These are phyloP conservation scores for Cymbidium sinense DNA, from an alignment of 106 monocot genomes.

Conservation along the genomic window DNA sequence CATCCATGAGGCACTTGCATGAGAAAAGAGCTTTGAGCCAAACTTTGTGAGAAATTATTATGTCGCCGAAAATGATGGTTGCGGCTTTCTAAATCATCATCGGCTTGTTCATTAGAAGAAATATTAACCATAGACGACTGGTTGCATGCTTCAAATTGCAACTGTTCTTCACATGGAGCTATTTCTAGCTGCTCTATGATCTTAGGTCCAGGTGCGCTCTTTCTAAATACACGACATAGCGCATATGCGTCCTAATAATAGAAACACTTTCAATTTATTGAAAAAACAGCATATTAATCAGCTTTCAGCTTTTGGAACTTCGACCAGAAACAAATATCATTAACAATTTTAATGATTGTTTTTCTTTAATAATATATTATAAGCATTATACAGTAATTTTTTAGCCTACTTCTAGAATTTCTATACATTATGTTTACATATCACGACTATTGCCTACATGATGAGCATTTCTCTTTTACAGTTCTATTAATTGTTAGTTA, in stretches of 20 bases:
- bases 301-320: too few species aligned
- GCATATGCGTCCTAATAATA: constrained; percentile 94
- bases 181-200: constrained; percentile 65
- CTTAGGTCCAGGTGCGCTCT: constrained; percentile 63
- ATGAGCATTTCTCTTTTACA: too few species aligned
- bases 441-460: too few species aligned
- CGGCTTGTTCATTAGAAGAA: constrained; percentile 38
- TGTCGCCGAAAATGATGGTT: constrained; percentile 5
- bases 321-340: too few species aligned
- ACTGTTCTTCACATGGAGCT: constrained; percentile 27
- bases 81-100: constrained; percentile 4
- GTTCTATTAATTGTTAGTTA: too few species aligned
- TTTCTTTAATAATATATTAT: too few species aligned
- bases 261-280: too few species aligned
- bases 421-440: too few species aligned
- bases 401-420: too few species aligned
- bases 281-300: background rate
- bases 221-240: constrained; percentile 82
- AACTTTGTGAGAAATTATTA: background rate
- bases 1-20: constrained; percentile 51
- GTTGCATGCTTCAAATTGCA: constrained; percentile 22
- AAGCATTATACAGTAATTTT: too few species aligned
- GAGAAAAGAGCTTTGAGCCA: constrained; percentile 7
- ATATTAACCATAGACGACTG: constrained; percentile 24
- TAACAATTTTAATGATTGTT: too few species aligned